These are phyloP conservation scores for Cercospora berteroae DNA, from an alignment of 2,329 filamentous ascomycete genomes.

Conservation along the genomic window DNA sequence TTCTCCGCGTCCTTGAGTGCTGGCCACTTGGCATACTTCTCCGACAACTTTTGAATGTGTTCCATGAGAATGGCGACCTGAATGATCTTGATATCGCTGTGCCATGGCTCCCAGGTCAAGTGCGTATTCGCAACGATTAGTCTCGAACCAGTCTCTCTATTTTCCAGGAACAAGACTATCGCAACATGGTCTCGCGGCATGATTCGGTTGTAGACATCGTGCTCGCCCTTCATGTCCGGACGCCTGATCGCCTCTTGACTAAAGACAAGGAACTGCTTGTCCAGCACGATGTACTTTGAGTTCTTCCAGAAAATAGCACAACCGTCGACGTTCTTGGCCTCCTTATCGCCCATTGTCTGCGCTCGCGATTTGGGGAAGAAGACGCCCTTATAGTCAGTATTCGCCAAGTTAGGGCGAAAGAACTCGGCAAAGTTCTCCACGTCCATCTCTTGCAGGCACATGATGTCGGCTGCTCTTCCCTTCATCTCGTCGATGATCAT, in stretches of 20 bases:
- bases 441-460: constrained; percentile 92
- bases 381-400: constrained; percentile 87
- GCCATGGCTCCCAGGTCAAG: constrained; percentile 88
- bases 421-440: constrained; percentile 88
- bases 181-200: constrained; percentile 99
- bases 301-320: constrained; percentile 97
- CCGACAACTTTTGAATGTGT: constrained; percentile 78
- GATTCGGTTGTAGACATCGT: constrained; percentile 96
- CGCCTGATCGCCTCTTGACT: constrained; percentile 87
- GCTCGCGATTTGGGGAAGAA: constrained; percentile 89
- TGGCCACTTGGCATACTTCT: constrained; percentile 77
- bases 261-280: constrained; percentile 93
- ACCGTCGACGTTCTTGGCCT: constrained; percentile 86
- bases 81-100: constrained; percentile 92
- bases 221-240: constrained; percentile 94
- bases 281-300: constrained; percentile 88
- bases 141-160: constrained; percentile 81
- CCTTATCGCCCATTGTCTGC: constrained; percentile 86
- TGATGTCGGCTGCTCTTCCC: constrained; percentile 77
- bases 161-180: constrained; percentile 88
- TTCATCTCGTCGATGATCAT: constrained; percentile 81
- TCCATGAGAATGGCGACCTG: constrained; percentile 96
- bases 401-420: constrained; percentile 81
- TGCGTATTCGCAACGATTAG: constrained; percentile 93
- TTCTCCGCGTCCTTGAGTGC: constrained; percentile 71